phyloP scores from a whole-genome alignment of 495 filamentous ascomycete species.

The Tuber brumale region DNA sequence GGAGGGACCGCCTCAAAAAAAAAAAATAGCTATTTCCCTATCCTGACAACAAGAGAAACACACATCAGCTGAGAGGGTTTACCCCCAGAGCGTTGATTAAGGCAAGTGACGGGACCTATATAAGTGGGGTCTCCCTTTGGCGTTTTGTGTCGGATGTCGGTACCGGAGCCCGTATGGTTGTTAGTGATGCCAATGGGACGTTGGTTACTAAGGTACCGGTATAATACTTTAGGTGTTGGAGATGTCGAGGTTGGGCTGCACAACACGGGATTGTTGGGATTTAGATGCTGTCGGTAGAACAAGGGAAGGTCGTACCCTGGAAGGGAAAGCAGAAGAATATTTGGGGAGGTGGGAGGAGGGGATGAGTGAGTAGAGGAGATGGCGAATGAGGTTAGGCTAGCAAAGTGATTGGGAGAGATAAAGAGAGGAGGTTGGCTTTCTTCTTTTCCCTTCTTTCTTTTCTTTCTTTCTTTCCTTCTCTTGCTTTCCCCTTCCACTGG shows the following conservation, averaged over 20 bases:
- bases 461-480: neutral
- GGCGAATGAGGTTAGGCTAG: neutral
- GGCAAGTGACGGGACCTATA: neutral
- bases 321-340: constrained; percentile 3
- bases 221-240: neutral
- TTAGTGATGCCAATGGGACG: neutral
- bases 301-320: neutral
- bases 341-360: neutral
- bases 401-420: neutral
- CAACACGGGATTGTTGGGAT: neutral
- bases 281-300: neutral
- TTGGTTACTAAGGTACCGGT: neutral
- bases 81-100: neutral
- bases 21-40: neutral
- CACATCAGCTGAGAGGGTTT: neutral
- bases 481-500: neutral
- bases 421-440: neutral
- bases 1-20: neutral
- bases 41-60: neutral
- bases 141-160: neutral
- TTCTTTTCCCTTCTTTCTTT: neutral
- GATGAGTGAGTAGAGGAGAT: neutral
- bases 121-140: neutral
- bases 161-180: neutral
- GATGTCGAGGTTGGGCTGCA: constrained; percentile 3